Percentiles rank a stretch among this genome's conserved stretches.
Evolutionary conservation across 2,329 filamentous ascomycete genomes (phyloP).

Genomic region (Ophiostoma piceae): DNA sequence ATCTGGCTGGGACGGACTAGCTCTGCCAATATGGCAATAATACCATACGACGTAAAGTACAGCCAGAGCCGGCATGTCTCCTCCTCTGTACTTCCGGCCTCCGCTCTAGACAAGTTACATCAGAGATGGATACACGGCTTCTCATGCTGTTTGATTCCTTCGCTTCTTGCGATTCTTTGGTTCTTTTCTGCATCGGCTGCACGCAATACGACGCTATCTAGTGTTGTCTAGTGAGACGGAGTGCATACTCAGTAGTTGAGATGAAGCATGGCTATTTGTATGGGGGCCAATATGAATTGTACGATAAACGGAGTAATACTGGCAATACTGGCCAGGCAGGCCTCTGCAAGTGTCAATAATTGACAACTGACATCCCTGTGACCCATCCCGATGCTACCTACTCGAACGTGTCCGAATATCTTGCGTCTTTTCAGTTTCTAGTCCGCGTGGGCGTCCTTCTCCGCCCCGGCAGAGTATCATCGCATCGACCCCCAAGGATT

Average conservation of each 20-base stretch:
- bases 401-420: background rate
- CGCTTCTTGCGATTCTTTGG: background rate
- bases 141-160: background rate
- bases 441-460: constrained; percentile 6
- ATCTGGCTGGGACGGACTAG: background rate
- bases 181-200: background rate
- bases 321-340: background rate
- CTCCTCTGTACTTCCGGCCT: background rate
- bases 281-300: background rate
- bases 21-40: background rate
- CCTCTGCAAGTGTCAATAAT: background rate
- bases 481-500: background rate
- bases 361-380: background rate
- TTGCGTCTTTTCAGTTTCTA: constrained; percentile 1
- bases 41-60: background rate
- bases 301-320: background rate
- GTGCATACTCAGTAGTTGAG: background rate
- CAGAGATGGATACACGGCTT: background rate
- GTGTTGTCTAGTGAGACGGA: background rate
- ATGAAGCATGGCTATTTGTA: background rate
- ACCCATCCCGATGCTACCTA: background rate
- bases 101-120: background rate
- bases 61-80: background rate
- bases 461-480: constrained; percentile 9
- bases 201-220: constrained; percentile 6